Base-by-base conservation (phyloP, 352 stramenopile species). In the Pythium aristosporum region DNA sequence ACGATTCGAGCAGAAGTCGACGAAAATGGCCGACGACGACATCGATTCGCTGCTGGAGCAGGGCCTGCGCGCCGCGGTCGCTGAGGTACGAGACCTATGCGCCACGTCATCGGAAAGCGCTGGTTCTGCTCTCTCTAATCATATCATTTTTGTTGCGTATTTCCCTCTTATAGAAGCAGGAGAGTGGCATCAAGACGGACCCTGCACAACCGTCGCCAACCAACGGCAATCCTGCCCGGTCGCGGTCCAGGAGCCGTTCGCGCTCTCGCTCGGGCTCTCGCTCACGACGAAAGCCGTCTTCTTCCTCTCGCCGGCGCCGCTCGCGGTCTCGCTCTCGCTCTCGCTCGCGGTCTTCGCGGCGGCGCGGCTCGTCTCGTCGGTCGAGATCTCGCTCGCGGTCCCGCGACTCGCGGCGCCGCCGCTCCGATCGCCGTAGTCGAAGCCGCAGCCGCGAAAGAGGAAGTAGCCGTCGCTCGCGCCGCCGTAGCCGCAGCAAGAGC, bases 21-120 rank as follows among this genome's bases (percentile, higher is more conserved):
- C 47, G 20, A 21, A 36, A 48, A 65, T 63, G 58, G 85, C 83
- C 52, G 84, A 91, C 64, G 75, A 88, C 54, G 86, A 88, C 58
- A 94, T 94, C 63, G 84, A 94, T 56, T 88, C 79, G 66, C 73
- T 94, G 65, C 75, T 94, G 56, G 80, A 92, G 59, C 75, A 82
- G 67, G 84, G 84, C 66, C 85, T 94, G 61, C 75, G 80, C 48
- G 73, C 82, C 25, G 78, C 65, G 18, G 49, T 73, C 12, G 65
- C 65, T 16, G 73, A 80, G 71, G 82, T 91, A 68, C 23, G 66
- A 48, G n/a, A 2, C n/a, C 10, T 10, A 15, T 12, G 32, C 3
- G 2, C 5, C 7, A 28, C 16, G 28, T 20, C 30, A 28, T 37
- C 43, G 1, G 8, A 39, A 18, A 52, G 39, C 6, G 0, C 47